A percentile compares a stretch with the other conserved stretches of the same genome.
Conservation (phyloP, 139 green algal species). For the Chlorella vulgaris region DNA sequence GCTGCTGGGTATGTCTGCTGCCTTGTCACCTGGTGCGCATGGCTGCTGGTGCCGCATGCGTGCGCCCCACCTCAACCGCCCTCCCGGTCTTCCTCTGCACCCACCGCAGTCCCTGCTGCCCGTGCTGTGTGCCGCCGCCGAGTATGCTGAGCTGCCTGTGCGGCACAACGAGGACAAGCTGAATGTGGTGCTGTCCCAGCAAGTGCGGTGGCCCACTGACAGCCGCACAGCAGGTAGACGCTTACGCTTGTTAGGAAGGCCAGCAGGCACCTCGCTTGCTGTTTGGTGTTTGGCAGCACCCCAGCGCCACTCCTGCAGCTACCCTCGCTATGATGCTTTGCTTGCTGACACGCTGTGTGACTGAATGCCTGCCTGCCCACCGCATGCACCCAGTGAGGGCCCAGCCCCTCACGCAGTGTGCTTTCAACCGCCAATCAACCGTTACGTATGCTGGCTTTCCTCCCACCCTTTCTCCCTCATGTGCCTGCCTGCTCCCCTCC, state of each 20-base stretch:
- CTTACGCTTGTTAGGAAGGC: neutral
- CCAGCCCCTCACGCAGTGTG: no score
- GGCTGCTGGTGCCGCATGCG: no score
- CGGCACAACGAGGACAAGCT: constrained; percentile 98
- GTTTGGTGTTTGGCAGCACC: no score
- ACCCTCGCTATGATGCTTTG: neutral
- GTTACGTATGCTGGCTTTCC: no score
- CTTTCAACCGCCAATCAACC: no score
- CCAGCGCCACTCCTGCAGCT: neutral
- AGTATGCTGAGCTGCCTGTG: constrained; percentile 98
- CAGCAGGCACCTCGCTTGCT: no score
- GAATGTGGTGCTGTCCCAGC: constrained; percentile 76
- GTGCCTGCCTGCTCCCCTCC: neutral
- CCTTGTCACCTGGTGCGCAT: neutral
- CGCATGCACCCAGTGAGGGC: no score
- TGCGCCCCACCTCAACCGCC: no score
- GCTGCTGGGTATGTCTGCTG: neutral
- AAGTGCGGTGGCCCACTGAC: constrained; percentile 68
- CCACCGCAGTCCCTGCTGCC: constrained; percentile 44
- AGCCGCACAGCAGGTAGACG: constrained; percentile 37
- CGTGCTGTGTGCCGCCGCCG: constrained; percentile 79
- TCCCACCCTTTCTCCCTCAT: neutral
- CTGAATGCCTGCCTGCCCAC: no score
- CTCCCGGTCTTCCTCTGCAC: neutral
- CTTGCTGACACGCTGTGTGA: no score